Evolutionary conservation across 495 filamentous ascomycete species (phyloP), one percentile per base, ranked within the genome.

Genomic region (Penicillium pulvis): DNA sequence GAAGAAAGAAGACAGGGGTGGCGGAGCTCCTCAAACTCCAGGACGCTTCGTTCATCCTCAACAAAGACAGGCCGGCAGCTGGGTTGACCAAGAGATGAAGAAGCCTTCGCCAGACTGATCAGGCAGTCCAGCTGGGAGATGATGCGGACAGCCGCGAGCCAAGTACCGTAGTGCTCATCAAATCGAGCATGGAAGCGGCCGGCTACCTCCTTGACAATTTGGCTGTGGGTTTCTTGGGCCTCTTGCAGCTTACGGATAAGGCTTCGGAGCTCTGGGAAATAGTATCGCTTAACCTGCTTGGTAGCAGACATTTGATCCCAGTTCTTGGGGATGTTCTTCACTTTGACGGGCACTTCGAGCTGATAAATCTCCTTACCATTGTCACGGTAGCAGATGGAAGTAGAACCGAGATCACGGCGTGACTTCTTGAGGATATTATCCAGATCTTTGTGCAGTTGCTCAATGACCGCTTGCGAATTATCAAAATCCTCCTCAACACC

Each of bases 241-340:
- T 99, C 95, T 66, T 93, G 93, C 4, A 97, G 79, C 58, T 90
- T 82, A 46, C 92, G 86, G 28, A 99, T 91, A 9, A 95, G 81
- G 26, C 78, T 79, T 17, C 90, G 87, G 6, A 98, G 78, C 65
- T 96, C 90, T 11, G 87, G 85, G 63, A 88, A 93, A 76, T 98
- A 99, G 79, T 94, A 99, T 1, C 95, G 90, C 73, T 96, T 98
- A 67, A 94, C 90, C 49, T 87, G 86, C 49, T 88, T 81, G 0
- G 95, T 97, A 10, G 91, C 89, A 17, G 93, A 97, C 93, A 97
- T 97, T 71, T 97, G 94, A 64, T 90, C 85, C 95, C 95, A 99
- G 60, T 75, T 77, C 63, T 89, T 87, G 0, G 95, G 94, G 7
- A 99, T 83, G 30, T 76, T 77, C 69, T 93, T 96, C 68, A 92